A percentile compares a stretch with the other conserved stretches of the same genome.
Conservation (phyloP, 495 filamentous ascomycete species). For the Podospora tetraspora region DNA sequence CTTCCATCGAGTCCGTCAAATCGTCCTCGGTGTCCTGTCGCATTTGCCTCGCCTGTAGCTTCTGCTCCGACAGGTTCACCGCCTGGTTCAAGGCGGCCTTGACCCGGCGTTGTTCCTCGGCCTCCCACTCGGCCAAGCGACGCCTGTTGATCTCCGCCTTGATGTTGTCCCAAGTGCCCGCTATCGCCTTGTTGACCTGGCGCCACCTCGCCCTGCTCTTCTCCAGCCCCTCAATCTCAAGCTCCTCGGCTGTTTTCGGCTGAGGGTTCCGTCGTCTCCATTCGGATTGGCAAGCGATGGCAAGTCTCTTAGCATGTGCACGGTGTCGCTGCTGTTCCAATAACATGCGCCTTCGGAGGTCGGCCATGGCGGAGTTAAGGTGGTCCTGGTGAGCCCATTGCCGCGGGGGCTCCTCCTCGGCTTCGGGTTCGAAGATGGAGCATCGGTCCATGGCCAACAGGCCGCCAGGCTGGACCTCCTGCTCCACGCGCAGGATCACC, state of each 20-base stretch:
- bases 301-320: constrained; percentile 58
- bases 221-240: constrained; percentile 52
- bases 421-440: constrained; percentile 70
- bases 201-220: constrained; percentile 53
- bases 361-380: constrained; percentile 69
- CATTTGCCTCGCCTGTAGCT: constrained; percentile 48
- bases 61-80: constrained; percentile 62
- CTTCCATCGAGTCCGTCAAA: constrained; percentile 45
- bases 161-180: constrained; percentile 74
- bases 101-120: constrained; percentile 72
- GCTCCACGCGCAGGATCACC: constrained; percentile 56
- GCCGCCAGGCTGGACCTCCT: constrained; percentile 68
- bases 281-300: constrained; percentile 53
- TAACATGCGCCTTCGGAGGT: constrained; percentile 72
- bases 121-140: constrained; percentile 73
- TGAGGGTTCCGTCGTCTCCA: constrained; percentile 64
- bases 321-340: constrained; percentile 71
- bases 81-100: constrained; percentile 79
- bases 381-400: constrained; percentile 85
- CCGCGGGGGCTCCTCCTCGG: constrained; percentile 64
- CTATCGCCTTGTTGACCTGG: constrained; percentile 62
- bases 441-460: constrained; percentile 65
- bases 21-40: constrained; percentile 46
- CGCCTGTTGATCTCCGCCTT: constrained; percentile 66
- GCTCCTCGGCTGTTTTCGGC: constrained; percentile 65